Evolutionary conservation across 2,329 filamentous ascomycete genomes (phyloP).

Genomic region (Trichoderma oligosporum): DNA sequence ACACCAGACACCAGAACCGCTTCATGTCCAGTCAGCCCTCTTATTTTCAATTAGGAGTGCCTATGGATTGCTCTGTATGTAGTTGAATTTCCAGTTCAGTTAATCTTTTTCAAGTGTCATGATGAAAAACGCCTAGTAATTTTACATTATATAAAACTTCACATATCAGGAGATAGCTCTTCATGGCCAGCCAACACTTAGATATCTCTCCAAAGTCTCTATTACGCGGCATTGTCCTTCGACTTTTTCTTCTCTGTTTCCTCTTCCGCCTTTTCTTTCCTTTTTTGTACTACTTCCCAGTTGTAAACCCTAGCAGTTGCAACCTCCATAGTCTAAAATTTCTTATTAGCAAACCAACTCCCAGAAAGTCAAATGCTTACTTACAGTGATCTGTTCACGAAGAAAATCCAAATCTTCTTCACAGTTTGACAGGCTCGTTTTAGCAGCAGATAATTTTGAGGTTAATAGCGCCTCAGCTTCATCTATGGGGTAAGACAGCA

Average conservation of each 20-base stretch:
- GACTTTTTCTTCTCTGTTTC: conserved; percentile 42
- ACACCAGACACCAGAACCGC: too few relatives aligned
- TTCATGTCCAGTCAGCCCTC: too few relatives aligned
- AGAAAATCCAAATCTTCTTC: conserved; percentile 96
- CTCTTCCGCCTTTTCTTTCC: conserved; percentile 77
- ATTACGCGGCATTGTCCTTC: conserved; percentile 34
- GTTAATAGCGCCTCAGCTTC: conserved; percentile 78
- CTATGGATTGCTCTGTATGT: too few relatives aligned
- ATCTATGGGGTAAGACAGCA: conserved; percentile 88
- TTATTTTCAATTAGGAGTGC: too few relatives aligned
- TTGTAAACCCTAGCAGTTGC: conserved; percentile 97
- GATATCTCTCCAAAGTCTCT: conserved; percentile 7
- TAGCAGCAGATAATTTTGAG: conserved; percentile 74
- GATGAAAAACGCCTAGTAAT: conserved; percentile 5
- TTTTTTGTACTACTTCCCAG: conserved; percentile 94
- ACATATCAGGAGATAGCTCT: neutral
- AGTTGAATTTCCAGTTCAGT: too few relatives aligned
- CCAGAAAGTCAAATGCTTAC: conserved; percentile 29
- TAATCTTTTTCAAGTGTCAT: neutral
- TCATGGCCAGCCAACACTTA: conserved; percentile 4
- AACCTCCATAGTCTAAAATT: conserved; percentile 85
- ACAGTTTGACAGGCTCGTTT: conserved; percentile 77
- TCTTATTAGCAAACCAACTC: neutral
- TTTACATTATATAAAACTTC: conserved; percentile 4
- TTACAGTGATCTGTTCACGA: conserved; percentile 90